Conservation (phyloP, 495 filamentous ascomycete species). For the Emericellopsis terricola region DNA sequence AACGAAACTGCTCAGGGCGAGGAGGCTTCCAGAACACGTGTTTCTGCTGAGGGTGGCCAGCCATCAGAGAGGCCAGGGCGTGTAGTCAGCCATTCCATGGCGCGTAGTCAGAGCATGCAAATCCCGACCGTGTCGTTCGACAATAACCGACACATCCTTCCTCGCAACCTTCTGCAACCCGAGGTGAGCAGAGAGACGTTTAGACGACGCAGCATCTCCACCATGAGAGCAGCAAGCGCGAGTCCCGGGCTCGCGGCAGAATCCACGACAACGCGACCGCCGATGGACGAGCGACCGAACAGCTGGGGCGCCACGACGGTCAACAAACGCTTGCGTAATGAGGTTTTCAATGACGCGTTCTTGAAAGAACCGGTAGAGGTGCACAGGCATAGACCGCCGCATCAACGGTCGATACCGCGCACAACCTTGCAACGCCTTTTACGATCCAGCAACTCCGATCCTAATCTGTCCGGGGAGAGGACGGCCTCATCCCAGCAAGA, state of each 20-base stretch:
- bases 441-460: constrained; percentile 15
- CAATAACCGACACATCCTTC: constrained; percentile 91
- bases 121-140: constrained; percentile 88
- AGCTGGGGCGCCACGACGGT: constrained; percentile 96
- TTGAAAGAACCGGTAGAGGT: constrained; percentile 56
- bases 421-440: constrained; percentile 20
- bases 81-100: constrained; percentile 64
- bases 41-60: constrained; percentile 1
- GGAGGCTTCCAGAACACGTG: constrained; percentile 5
- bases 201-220: constrained; percentile 20
- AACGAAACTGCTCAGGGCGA: constrained; percentile 3
- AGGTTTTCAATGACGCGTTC: constrained; percentile 91
- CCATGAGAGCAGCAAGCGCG: constrained; percentile 5
- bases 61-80: constrained; percentile 23
- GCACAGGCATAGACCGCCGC: constrained; percentile 38
- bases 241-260: neutral
- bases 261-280: constrained; percentile 13
- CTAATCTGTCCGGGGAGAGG: too few relatives aligned
- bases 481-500: too few relatives aligned
- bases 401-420: constrained; percentile 37
- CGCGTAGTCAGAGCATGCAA: constrained; percentile 18
- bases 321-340: constrained; percentile 71
- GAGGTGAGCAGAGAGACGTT: constrained; percentile 7
- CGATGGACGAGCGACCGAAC: constrained; percentile 30
- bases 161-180: constrained; percentile 51